Evolutionary conservation across 148 eudicot genomes (phyloP).

Genomic region (Silene latifolia): DNA sequence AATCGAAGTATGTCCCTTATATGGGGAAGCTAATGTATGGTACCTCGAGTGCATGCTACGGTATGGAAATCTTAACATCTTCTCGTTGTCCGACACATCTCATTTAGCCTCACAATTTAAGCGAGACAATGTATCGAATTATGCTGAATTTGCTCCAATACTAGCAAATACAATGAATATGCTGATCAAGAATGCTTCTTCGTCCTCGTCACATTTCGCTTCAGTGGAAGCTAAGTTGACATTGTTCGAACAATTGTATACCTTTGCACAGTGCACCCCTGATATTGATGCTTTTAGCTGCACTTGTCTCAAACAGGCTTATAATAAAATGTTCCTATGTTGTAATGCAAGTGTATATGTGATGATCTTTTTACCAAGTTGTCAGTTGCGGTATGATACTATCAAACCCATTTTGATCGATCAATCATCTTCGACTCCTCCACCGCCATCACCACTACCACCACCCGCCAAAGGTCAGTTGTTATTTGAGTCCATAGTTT

Average conservation of each 20-base stretch:
- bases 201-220: not conserved
- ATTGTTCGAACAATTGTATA: not conserved
- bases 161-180: not conserved
- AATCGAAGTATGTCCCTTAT: not conserved
- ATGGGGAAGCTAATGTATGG: slow-evolving; percentile 17
- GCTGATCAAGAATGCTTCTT: not conserved
- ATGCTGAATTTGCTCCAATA: not conserved
- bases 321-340: not conserved
- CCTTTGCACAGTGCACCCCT: slow-evolving; percentile 9
- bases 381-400: not conserved
- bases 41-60: slow-evolving; percentile 20
- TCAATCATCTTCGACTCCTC: not conserved
- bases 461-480: no score
- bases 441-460: no score
- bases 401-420: not conserved
- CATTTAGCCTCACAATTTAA: not conserved
- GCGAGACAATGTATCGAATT: not conserved
- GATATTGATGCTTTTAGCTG: not conserved
- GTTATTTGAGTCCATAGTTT: no score
- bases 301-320: not conserved
- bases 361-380: not conserved
- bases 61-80: slow-evolving; percentile 2
- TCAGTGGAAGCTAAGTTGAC: not conserved
- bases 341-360: not conserved
- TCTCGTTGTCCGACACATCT: not conserved